phyloP scores from a whole-genome alignment of 2,329 filamentous ascomycete genomes.

The Sclerotinia sclerotiorum region DNA sequence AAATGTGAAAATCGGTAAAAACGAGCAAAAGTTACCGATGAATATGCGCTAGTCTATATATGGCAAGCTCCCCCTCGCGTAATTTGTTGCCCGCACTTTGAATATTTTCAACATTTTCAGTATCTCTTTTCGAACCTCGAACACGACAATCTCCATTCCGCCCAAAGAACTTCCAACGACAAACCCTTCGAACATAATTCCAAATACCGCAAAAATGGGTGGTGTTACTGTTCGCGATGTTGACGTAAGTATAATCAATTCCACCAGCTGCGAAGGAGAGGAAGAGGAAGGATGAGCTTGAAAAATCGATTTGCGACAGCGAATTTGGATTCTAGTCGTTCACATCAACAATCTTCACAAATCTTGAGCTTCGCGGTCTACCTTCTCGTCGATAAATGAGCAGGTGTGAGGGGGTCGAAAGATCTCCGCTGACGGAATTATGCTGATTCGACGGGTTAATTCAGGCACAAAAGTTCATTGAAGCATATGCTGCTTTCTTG shows the following conservation, averaged over 20 bases:
- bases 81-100: constrained; percentile 18
- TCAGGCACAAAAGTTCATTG: constrained; percentile 87
- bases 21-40: neutral
- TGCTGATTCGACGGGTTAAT: constrained; percentile 57
- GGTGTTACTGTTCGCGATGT: constrained; percentile 83
- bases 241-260: constrained; percentile 62
- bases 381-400: constrained; percentile 45
- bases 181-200: constrained; percentile 32
- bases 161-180: constrained; percentile 26
- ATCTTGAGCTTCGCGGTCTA: constrained; percentile 32
- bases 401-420: constrained; percentile 71
- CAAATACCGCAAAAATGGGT: constrained; percentile 69
- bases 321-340: neutral
- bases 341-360: constrained; percentile 17
- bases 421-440: constrained; percentile 72
- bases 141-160: constrained; percentile 21
- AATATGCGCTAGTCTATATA: neutral
- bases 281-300: constrained; percentile 21
- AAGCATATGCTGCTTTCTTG: constrained; percentile 82
- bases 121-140: constrained; percentile 16
- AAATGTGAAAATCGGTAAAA: neutral
- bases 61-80: constrained; percentile 9
- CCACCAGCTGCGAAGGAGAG: constrained; percentile 28
- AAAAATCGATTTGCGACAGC: constrained; percentile 29
- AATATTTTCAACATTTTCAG: constrained; percentile 5